These are phyloP conservation scores for Novymonas esmeraldas DNA, from an alignment of 208 protist genomes.

Conservation along the genomic window DNA sequence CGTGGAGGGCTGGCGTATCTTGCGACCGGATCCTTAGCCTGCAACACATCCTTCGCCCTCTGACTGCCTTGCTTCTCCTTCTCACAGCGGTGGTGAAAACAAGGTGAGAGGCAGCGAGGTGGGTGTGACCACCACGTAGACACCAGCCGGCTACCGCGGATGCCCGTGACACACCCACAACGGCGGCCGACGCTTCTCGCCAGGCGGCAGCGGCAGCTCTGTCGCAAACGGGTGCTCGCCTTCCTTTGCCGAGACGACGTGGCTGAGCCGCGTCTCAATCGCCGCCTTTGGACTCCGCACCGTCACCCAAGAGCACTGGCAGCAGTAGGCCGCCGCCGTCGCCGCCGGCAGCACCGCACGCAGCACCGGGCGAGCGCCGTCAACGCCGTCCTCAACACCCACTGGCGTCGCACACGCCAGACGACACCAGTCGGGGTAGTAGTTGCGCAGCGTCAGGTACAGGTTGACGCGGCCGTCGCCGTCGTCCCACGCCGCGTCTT, in stretches of 20 bases:
- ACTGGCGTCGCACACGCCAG: constrained; percentile 59
- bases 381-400: constrained; percentile 31
- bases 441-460: constrained; percentile 87
- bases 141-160: constrained; percentile 5
- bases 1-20: too few relatives aligned
- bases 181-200: constrained; percentile 64
- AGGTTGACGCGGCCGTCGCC: constrained; percentile 51
- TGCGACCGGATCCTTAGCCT: too few relatives aligned
- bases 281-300: constrained; percentile 39
- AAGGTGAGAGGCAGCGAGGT: too few relatives aligned
- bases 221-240: constrained; percentile 51
- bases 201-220: constrained; percentile 38
- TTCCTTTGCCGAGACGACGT: constrained; percentile 27
- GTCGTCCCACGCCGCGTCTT: constrained; percentile 78
- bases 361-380: constrained; percentile 37
- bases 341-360: constrained; percentile 30
- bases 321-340: constrained; percentile 83
- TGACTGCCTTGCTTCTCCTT: too few relatives aligned
- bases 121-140: too few relatives aligned
- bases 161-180: constrained; percentile 84
- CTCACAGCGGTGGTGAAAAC: too few relatives aligned
- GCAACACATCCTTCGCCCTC: too few relatives aligned
- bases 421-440: constrained; percentile 88
- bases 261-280: constrained; percentile 65
- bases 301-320: constrained; percentile 88